Evolutionary conservation across 2,329 filamentous ascomycete species (phyloP).

Genomic region (Stylonectria norvegica): DNA sequence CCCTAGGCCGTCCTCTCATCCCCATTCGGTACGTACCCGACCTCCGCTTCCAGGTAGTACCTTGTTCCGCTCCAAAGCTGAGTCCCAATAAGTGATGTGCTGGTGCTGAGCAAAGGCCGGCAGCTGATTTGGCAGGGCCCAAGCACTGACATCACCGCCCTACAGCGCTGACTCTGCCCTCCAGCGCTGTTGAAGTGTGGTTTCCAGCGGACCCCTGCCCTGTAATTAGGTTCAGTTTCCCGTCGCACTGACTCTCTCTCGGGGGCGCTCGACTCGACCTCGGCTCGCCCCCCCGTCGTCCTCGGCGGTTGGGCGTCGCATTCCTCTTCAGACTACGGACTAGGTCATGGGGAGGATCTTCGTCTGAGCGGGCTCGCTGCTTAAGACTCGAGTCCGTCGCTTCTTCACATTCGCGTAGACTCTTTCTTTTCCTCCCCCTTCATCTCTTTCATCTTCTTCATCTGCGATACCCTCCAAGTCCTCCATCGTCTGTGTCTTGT

Average conservation of each 20-base stretch:
- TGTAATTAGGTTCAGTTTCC: no score
- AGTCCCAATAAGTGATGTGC: no score
- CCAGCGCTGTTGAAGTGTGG: slow-evolving; percentile 1
- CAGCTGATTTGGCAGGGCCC: slow-evolving; percentile 22
- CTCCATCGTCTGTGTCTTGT: slow-evolving; percentile 12
- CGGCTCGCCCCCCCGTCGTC: slow-evolving; percentile 16
- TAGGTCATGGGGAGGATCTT: no score
- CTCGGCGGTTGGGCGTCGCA: slow-evolving; percentile 22
- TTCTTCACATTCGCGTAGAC: slow-evolving; percentile 7
- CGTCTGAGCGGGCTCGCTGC: no score
- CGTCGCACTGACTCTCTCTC: no score
- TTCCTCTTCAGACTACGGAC: slow-evolving; percentile 7
- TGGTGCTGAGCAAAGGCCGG: slow-evolving; percentile 27
- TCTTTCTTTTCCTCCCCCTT: slow-evolving; percentile 6
- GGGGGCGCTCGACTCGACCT: slow-evolving; percentile 17
- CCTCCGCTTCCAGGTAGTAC: no score
- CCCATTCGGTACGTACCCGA: no score
- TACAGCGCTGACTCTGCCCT: background rate
- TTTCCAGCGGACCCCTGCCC: no score
- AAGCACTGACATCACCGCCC: slow-evolving; percentile 4
- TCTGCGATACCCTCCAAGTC: background rate
- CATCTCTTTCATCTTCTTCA: slow-evolving; percentile 5
- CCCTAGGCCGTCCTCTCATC: no score
- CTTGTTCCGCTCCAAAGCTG: no score
- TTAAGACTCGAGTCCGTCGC: slow-evolving; percentile 23